phyloP scores from a whole-genome alignment of 2,329 filamentous ascomycete species.

The Fusarium verticillioides region DNA sequence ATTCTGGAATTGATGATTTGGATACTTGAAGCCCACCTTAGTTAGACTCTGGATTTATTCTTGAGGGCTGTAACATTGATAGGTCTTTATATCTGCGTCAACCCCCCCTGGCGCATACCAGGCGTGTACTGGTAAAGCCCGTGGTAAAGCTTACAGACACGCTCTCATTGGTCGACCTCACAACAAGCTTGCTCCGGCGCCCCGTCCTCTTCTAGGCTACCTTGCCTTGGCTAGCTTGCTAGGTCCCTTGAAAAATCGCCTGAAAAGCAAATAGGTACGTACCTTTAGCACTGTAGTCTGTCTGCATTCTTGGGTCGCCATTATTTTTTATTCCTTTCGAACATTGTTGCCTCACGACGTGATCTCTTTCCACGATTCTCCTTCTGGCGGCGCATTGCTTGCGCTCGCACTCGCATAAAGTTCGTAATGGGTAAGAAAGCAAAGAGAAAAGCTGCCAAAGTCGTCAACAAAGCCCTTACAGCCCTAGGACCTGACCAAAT shows the following conservation, averaged over 20 bases:
- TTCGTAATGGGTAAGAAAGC: conserved; percentile 42
- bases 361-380: background rate
- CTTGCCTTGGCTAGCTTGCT: background rate
- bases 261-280: conserved; percentile 18
- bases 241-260: conserved; percentile 1
- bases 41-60: background rate
- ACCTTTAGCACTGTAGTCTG: conserved; percentile 17
- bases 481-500: conserved; percentile 26
- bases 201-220: background rate
- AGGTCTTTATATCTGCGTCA: background rate
- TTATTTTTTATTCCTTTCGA: conserved; percentile 25
- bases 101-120: background rate
- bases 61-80: background rate
- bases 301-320: conserved; percentile 8
- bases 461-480: conserved; percentile 33
- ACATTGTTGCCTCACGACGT: background rate
- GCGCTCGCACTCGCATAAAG: conserved; percentile 18
- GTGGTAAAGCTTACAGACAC: background rate
- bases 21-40: background rate
- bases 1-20: background rate
- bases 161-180: background rate
- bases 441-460: conserved; percentile 27
- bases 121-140: background rate
- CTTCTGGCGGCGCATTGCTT: conserved; percentile 15
- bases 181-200: background rate